These are phyloP conservation scores for Amesomyces nigricolor DNA, from an alignment of 2,329 filamentous ascomycete genomes.

Conservation along the genomic window DNA sequence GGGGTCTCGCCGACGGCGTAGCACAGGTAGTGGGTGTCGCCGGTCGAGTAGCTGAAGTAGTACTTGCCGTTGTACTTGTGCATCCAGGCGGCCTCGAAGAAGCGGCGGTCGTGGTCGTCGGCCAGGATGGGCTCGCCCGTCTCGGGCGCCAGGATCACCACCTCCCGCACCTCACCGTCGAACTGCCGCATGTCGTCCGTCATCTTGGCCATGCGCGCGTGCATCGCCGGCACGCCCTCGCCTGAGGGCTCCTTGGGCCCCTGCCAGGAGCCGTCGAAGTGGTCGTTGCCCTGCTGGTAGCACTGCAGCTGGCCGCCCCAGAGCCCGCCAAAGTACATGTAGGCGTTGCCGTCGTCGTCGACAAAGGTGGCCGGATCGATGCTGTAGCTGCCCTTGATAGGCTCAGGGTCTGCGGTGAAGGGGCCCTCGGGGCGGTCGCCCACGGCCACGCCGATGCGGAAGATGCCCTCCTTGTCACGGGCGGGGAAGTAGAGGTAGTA, in stretches of 20 bases:
- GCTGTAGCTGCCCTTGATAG: slow-evolving; percentile 64
- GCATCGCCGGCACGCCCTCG: slow-evolving; percentile 51
- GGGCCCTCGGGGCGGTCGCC: slow-evolving; percentile 61
- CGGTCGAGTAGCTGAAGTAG: slow-evolving; percentile 74
- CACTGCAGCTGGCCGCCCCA: slow-evolving; percentile 80
- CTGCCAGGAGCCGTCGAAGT: slow-evolving; percentile 51
- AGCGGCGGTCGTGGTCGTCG: slow-evolving; percentile 66
- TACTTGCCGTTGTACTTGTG: slow-evolving; percentile 65
- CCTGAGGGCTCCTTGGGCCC: slow-evolving; percentile 56
- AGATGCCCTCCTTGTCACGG: slow-evolving; percentile 61
- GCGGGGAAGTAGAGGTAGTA: slow-evolving; percentile 78
- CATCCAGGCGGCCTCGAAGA: slow-evolving; percentile 79
- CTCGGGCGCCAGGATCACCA: slow-evolving; percentile 59
- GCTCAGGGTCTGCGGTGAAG: slow-evolving; percentile 58
- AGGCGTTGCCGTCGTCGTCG: slow-evolving; percentile 57
- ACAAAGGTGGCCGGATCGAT: slow-evolving; percentile 75
- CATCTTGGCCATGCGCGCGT: slow-evolving; percentile 61
- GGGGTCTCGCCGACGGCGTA: slow-evolving; percentile 63
- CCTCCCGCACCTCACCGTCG: slow-evolving; percentile 48
- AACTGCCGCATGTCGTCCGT: slow-evolving; percentile 62
- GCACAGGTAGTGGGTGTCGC: slow-evolving; percentile 68
- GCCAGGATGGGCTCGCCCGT: slow-evolving; percentile 54
- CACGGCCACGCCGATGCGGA: slow-evolving; percentile 69
- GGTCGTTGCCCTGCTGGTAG: slow-evolving; percentile 52
- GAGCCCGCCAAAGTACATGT: slow-evolving; percentile 71